A percentile compares a stretch with the other conserved stretches of the same genome.
Evolutionary conservation across 2,329 filamentous ascomycete genomes (phyloP).

Genomic region (Emmonsia crescens): DNA sequence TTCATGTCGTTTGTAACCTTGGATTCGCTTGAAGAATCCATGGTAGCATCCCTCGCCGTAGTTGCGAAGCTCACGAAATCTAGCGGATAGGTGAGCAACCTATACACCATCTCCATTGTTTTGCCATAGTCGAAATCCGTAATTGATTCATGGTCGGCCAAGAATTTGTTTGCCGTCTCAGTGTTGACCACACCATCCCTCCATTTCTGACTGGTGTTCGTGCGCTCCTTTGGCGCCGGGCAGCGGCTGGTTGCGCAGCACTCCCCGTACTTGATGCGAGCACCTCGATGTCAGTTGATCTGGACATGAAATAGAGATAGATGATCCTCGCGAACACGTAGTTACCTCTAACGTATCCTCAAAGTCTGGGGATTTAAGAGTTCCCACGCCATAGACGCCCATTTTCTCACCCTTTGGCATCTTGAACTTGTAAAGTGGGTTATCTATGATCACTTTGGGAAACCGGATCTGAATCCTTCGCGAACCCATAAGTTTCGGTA

Average conservation of each 20-base stretch:
- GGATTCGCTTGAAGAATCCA: not conserved
- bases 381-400: not conserved
- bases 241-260: not conserved
- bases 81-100: not conserved
- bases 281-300: not conserved
- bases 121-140: not conserved
- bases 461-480: not conserved
- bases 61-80: not conserved
- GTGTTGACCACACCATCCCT: not conserved
- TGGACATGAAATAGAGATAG: not conserved
- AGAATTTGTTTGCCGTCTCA: not conserved
- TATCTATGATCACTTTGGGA: not conserved
- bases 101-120: not conserved
- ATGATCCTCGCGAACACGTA: not conserved
- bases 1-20: not conserved
- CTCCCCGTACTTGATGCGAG: not conserved
- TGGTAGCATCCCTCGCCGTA: not conserved
- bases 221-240: not conserved
- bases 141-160: not conserved
- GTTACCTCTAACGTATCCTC: not conserved
- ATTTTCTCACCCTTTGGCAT: not conserved
- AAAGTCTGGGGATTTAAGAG: not conserved
- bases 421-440: constrained; percentile 31
- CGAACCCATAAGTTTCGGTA: not conserved
- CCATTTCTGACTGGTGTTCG: not conserved